Evolutionary conservation across 2,329 filamentous ascomycete species (phyloP), one percentile per base, ranked within the genome.

Genomic region (Botrytis deweyae): DNA sequence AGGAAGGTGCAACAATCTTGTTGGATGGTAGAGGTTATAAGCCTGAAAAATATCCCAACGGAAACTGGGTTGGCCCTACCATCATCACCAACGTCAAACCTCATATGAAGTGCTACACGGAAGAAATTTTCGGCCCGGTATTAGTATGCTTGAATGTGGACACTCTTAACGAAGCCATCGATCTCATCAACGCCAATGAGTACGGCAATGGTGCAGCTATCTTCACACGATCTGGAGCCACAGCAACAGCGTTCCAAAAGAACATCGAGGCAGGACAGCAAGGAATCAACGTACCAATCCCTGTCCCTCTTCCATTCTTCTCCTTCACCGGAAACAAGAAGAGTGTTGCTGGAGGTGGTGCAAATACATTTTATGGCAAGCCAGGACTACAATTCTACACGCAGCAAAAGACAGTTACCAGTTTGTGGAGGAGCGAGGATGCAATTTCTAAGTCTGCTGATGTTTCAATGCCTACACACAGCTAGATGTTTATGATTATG

Each of bases 371-470:
- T 83, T 99, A 99, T 84, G 96, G 96, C 78, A 92, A 93, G 84
- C 93, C 94, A 0, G 96, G 95, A 38, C 84, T 99, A 82, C 91
- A 93, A 81, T 99, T 99, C 82, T 98, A 97, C 84, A 99, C 96
- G 4, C 96, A 98, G 85, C 89, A 93, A 81, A 98, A 99, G 92
- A 99, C 96, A 4, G 96, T 99, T 67, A 99, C 96, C 71, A 92
- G 93, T 78, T 85, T 97, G 82, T 99, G 96, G 96, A 90, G 90
- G 80, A 90, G 88, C 75, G 90, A 95, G 80, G 95, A 98, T 84
- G 95, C 94, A 0, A 88, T 96, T 67, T 91, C 90, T 72, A 92
- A 91, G 78, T 95, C 95, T 88, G 95, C 95, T 25, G 90, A 91
- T 80, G 94, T 97, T 18, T 88, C 93, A 76, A 98, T 98, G 95